Base-by-base conservation (phyloP, 2,329 filamentous ascomycete species). In the Beauveria sp. region DNA sequence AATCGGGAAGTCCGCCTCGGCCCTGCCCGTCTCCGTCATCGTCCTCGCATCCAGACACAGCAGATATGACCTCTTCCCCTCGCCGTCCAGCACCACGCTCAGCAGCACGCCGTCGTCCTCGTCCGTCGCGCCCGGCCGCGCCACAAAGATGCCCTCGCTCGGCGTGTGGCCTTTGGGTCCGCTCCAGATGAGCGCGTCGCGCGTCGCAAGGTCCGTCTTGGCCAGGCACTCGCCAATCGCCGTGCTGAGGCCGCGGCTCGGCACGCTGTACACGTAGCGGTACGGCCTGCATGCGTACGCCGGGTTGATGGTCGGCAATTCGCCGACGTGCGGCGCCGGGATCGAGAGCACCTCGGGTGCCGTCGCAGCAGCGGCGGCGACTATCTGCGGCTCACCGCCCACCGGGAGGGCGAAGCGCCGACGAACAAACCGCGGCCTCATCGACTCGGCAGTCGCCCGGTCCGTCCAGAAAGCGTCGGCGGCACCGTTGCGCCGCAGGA, bases 61-160 rank as follows among this genome's bases (percentile, higher is more conserved):
- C 43, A 89, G 71, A 68, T 88, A 88, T 66, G 85, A 88, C 63
- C 66, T 79, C 60, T 75, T 75, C 3, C 70, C 74, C 38, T 70
- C 67, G 0, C 85, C 85, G 69, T 88, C 82, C 1, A 88, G 74
- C 2, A 88, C 80, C 2, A 88, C 80, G 54, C 74, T 81, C 62
- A 87, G 68, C 24, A 87, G 62, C 3, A 81, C 77, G 0, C 83
- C 83, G 59, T 82, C 81, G 65, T 88, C 85, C 67, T 87, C 84
- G 0, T 72, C 75, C 26, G 14, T 8, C 0, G 75, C 67, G 12
- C 63, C 67, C 10, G 67, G 65, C 18, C 63, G 50, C 0, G 78
- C 72, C 1, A 89, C 75, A 62, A 88, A 89, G 45, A 88, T 83
- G 1, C 85, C 76, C 69, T 88, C 86, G 5, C 85, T 81, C 0